Base-by-base conservation (phyloP, 2,329 filamentous ascomycete genomes). In the Fusarium neocosmosporiellum region DNA sequence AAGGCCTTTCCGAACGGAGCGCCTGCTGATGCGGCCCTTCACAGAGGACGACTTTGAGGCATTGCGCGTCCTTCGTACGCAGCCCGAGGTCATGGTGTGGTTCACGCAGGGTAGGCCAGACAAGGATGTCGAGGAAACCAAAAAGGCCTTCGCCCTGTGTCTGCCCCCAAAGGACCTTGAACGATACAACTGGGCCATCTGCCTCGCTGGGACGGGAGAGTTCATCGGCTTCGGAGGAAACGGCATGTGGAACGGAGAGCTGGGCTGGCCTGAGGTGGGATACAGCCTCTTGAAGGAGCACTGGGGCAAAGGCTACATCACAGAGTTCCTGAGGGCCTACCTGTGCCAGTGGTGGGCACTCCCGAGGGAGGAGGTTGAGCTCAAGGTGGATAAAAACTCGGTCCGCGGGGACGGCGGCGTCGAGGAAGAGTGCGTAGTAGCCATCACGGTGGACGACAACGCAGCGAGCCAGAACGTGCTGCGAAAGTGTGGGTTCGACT, bases 51-150 rank as follows among this genome's bases (percentile, higher is more conserved):
- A 93, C 78, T 81, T 88, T 2, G 79, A 82, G 2, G 85, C 82
- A 8, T 68, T 90, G 18, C 82, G 89, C 70, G 80, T 80, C 24
- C 82, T 93, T 61, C 88, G 91, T 27, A 83, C 83, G 16, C 84
- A 91, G 77, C 84, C 86, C 6, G 89, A 91, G 72, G 88, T 91
- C 54, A 93, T 93, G 91, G 79, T 80, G 63, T 91, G 87, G 84
- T 90, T 90, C 61, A 62, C 69, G 4, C 71, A 77, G 71, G 86
- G 84, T 65, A 64, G 73, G 10, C 72, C 81, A 10, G 87, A 91
- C 80, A 68, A 75, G 61, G 81, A 86, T 73, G 57, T 84, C 2
- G 83, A 82, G 2, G 83, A 84, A 65, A 88, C 88, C 11, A 80
- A 79, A 66, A 73, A 67, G 27, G 83, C 77, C 58, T 75, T 89